Evolutionary conservation across 805 yeast species (phyloP).

Genomic region (Dipodascopsis uninucleata): DNA sequence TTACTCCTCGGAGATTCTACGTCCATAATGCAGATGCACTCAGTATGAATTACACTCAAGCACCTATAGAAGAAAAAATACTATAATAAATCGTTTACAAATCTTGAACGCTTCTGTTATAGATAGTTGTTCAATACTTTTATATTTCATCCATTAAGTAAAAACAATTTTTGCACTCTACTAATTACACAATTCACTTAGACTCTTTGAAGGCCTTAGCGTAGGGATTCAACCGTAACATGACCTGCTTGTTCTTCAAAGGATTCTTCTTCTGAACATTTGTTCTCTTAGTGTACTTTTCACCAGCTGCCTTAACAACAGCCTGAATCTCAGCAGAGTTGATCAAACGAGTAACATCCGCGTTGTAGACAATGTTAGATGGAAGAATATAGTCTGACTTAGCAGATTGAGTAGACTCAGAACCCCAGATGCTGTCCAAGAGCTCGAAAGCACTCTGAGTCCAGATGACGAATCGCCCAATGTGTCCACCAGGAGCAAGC

Average conservation of each 20-base stretch:
- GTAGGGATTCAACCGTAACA: conserved; percentile 98
- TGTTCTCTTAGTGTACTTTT: conserved; percentile 85
- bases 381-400: conserved; percentile 92
- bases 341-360: conserved; percentile 95
- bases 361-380: conserved; percentile 86
- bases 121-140: too few species aligned
- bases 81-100: too few species aligned
- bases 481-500: conserved; percentile 99
- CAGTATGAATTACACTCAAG: too few species aligned
- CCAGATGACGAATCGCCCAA: conserved; percentile 99
- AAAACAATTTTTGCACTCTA: background rate
- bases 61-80: too few species aligned
- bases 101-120: too few species aligned
- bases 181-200: conserved; percentile 6
- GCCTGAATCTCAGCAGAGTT: conserved; percentile 99
- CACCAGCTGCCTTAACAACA: conserved; percentile 95
- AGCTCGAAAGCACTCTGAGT: conserved; percentile 97
- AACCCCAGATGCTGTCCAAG: conserved; percentile 96
- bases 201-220: conserved; percentile 75
- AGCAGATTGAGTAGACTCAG: conserved; percentile 76
- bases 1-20: too few species aligned
- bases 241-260: conserved; percentile 97
- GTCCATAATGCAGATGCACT: too few species aligned
- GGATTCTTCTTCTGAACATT: conserved; percentile 99
- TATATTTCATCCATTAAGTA: too few species aligned